Base-by-base conservation (phyloP, 2,329 filamentous ascomycete species). In the Colletotrichum chlorophyti region DNA sequence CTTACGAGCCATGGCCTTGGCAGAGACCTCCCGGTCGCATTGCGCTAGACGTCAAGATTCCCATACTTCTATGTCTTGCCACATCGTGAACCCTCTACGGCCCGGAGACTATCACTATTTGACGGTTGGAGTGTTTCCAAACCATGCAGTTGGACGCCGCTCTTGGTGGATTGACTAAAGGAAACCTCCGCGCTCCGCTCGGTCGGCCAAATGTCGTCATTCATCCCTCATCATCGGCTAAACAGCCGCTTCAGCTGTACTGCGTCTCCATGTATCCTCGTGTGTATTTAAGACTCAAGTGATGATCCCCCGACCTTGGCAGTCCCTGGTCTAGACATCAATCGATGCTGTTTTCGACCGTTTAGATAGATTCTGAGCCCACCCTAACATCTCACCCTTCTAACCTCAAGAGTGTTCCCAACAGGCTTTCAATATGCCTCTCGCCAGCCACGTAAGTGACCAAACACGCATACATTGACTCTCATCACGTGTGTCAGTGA, bases 371-470 rank as follows among this genome's bases (percentile, higher is more conserved):
- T 35, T n/a, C 12, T 19, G 9, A 23, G 45, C 6, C 24, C n/a
- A 12, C 35, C 14, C 27, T 31, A 12, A 21, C 38, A 31, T 52
- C 21, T 31, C 21, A 29, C 37, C 48, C 35, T 23, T n/a, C n/a
- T n/a, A n/a, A n/a, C n/a, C n/a, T n/a, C n/a, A n/a, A n/a, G n/a
- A n/a, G n/a, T n/a, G n/a, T n/a, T n/a, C n/a, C n/a, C n/a, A n/a
- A n/a, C n/a, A n/a, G n/a, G n/a, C n/a, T n/a, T n/a, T n/a, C n/a
- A n/a, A n/a, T n/a, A 63, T 63, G 61, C 50, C 59, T 59, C 61
- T 63, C 11, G 42, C 61, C 27, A 59, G 31, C 17, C 61, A 63
- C 35, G 60, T 61, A 17, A 35, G 60, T 43, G 12, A 27, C 27
- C 11, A 5, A 10, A 14, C n/a, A 41, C n/a, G n/a, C n/a, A n/a